Evolutionary conservation across 2,329 filamentous ascomycete genomes (phyloP), one percentile per base, ranked within the genome.

Genomic region (Penicillium griseofulvum): DNA sequence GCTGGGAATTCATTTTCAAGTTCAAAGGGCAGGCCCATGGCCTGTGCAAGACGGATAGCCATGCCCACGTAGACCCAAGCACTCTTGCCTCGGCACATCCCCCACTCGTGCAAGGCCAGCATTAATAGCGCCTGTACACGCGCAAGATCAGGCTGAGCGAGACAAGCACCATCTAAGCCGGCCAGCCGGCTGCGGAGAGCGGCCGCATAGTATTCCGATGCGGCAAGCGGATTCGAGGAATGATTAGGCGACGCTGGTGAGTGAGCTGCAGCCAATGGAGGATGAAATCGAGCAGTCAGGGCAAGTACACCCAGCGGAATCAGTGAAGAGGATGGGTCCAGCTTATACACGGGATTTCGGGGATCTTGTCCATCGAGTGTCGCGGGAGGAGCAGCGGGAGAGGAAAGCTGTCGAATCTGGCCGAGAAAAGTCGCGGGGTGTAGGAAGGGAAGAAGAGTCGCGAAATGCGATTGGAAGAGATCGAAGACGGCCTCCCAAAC

Each of bases 401-500:
- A 62, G 41, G 70, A 68, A 5, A 76, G 63, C 39, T 73, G 73
- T 28, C 74, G 71, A 39, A 81, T 73, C 55, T 80, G 79, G 45
- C 77, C 74, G 51, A 82, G 71, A 52, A 84, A 84, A 4, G 78
- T 81, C 7, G 79, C 75, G 12, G 79, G 79, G 60, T 84, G 82
- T 19, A 85, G 62, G 62, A 85, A 85, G 1, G 82, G 81, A 4
- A 85, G 72, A 49, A 84, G 76, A 16, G 81, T 81, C 0, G 81
- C 79, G 62, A 80, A 84, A 63, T 85, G 81, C 22, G 78, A 74
- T 65, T 84, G 80, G 63, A 83, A 84, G n/a, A 84, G 78, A 46
- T 81, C 80, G 61, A 81, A 83, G 68, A 84, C 69, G 54, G 81
- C 77, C 55, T 79, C 77, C 82, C 82, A 85, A n/a, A 83, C 75